These are phyloP conservation scores for Aspergillus tubingensis DNA, from an alignment of 2,329 filamentous ascomycete species.

Conservation along the genomic window DNA sequence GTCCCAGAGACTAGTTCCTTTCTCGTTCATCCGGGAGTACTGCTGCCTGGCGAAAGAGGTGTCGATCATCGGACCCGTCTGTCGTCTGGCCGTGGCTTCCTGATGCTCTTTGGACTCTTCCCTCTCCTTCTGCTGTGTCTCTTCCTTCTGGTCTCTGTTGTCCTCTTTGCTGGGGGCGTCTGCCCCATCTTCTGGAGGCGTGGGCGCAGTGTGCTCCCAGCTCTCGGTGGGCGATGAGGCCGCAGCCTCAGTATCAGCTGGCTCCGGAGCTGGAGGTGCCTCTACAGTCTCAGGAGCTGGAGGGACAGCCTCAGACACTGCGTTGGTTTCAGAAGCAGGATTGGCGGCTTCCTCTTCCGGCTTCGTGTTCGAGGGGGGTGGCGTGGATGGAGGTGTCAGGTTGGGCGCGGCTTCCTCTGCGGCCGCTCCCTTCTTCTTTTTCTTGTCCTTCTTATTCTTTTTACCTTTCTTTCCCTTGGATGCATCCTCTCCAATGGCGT, in stretches of 20 bases:
- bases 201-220: conserved; percentile 17
- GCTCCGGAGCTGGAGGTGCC: not conserved
- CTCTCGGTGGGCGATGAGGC: conserved; percentile 8
- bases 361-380: conserved; percentile 30
- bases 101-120: not conserved
- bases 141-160: not conserved
- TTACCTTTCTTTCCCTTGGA: conserved; percentile 29
- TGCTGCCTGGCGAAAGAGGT: conserved; percentile 41
- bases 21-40: conserved; percentile 30
- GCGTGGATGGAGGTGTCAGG: conserved; percentile 43
- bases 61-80: conserved; percentile 30
- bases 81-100: conserved; percentile 7
- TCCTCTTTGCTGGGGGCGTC: not conserved
- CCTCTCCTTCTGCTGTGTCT: not conserved
- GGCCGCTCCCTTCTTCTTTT: conserved; percentile 26
- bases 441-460: conserved; percentile 33
- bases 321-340: conserved; percentile 7
- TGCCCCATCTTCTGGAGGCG: conserved; percentile 11
- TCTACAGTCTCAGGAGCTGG: not conserved
- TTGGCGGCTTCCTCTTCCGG: conserved; percentile 13
- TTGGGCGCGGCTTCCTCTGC: conserved; percentile 30
- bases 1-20: conserved; percentile 41
- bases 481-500: conserved; percentile 7
- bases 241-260: not conserved
- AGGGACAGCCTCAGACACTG: conserved; percentile 11